Evolutionary conservation across 1,284 basidiomycete species (phyloP).

Genomic region (Pseudozyma sp.): DNA sequence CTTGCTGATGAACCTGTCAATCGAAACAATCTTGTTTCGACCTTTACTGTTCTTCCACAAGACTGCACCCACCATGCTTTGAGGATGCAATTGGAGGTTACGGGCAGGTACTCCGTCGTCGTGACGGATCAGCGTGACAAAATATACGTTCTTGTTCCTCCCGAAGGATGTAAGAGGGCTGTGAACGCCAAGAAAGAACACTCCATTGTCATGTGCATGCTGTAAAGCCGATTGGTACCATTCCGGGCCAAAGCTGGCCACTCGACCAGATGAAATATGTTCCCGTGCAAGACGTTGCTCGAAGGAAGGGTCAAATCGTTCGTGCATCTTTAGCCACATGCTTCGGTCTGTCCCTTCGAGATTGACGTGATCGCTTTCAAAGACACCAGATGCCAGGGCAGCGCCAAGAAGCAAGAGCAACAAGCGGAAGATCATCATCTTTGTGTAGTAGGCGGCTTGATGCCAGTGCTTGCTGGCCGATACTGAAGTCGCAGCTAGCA

Average conservation of each 20-base stretch:
- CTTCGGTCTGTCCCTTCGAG: neutral
- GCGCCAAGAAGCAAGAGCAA: neutral
- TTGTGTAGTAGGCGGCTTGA: neutral
- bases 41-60: too few relatives aligned
- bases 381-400: neutral
- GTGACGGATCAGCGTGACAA: neutral
- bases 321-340: neutral
- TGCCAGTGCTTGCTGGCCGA: neutral
- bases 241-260: neutral
- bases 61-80: too few relatives aligned
- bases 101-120: neutral
- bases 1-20: too few relatives aligned
- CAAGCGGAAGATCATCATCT: neutral
- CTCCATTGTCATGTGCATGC: neutral
- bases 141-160: neutral
- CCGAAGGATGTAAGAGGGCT: neutral
- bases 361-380: neutral
- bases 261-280: neutral
- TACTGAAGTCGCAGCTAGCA: too few relatives aligned
- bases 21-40: too few relatives aligned
- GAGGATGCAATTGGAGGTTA: too few relatives aligned
- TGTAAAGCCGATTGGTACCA: neutral
- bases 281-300: neutral
- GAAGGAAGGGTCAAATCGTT: neutral
- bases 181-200: neutral